These are phyloP conservation scores for Microthlaspi erraticum DNA, from an alignment of 345 rosid species.

Conservation along the genomic window DNA sequence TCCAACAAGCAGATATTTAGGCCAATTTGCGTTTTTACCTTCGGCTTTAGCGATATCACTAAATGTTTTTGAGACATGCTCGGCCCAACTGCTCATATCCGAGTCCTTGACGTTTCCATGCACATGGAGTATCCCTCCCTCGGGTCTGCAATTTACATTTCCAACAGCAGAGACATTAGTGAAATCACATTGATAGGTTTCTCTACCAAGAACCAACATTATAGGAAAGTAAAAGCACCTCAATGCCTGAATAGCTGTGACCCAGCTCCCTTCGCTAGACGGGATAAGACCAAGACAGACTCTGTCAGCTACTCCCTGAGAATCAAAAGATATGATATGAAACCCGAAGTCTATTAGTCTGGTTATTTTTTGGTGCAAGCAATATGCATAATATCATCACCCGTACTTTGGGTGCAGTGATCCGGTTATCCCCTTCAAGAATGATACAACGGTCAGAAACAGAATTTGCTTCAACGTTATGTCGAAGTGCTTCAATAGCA, in stretches of 20 bases:
- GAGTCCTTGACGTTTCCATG: slow-evolving; percentile 91
- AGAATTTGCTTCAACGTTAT: slow-evolving; percentile 68
- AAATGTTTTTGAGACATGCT: slow-evolving; percentile 59
- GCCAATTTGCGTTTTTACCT: slow-evolving; percentile 53
- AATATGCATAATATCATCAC: neutral
- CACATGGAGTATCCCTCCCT: slow-evolving; percentile 86
- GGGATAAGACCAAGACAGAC: slow-evolving; percentile 95
- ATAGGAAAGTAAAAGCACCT: slow-evolving; percentile 53
- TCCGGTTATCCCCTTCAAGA: slow-evolving; percentile 84
- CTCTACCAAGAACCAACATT: neutral
- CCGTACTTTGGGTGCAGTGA: slow-evolving; percentile 78
- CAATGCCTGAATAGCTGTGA: slow-evolving; percentile 80
- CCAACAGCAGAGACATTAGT: slow-evolving; percentile 20
- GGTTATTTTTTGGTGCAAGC: neutral
- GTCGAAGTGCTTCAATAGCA: slow-evolving; percentile 82
- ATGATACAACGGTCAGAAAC: slow-evolving; percentile 78
- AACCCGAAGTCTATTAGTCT: slow-evolving; percentile 15
- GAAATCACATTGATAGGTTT: neutral
- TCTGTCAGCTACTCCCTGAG: slow-evolving; percentile 86
- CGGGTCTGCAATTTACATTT: slow-evolving; percentile 56
- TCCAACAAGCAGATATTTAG: slow-evolving; percentile 5
- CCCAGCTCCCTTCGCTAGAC: slow-evolving; percentile 88
- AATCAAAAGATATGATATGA: slow-evolving; percentile 21
- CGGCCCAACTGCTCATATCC: slow-evolving; percentile 63
- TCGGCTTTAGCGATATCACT: slow-evolving; percentile 65